A percentile compares a stretch with the other conserved stretches of the same genome.
Evolutionary conservation across 225 moss, liverwort and hornwort species (phyloP).

Genomic region (Pleurozium schreberi): DNA sequence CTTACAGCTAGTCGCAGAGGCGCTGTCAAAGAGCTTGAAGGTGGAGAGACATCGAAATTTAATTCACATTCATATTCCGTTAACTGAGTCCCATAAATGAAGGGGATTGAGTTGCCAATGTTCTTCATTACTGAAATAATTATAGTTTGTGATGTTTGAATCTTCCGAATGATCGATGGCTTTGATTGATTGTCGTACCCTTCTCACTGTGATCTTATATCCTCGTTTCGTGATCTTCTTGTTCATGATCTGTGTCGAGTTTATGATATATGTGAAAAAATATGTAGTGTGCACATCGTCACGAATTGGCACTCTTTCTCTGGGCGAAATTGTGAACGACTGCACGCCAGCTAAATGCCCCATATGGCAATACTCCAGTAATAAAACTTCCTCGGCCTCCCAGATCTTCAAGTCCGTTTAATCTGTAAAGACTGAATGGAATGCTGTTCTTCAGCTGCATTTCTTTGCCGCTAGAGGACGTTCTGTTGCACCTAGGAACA

Average conservation of each 20-base stretch:
- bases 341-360: neutral
- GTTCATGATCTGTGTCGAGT: neutral
- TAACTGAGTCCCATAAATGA: neutral
- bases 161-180: neutral
- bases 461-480: no score
- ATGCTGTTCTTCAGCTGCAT: neutral
- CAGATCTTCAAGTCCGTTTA: neutral
- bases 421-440: neutral
- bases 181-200: neutral
- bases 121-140: neutral
- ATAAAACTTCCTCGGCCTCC: neutral
- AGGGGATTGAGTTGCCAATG: neutral
- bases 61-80: neutral
- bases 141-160: neutral
- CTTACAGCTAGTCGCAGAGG: neutral
- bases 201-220: neutral
- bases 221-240: neutral
- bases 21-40: neutral
- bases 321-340: no score
- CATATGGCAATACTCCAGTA: neutral
- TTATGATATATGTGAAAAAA: neutral
- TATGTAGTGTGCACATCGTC: neutral
- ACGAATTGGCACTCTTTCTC: no score
- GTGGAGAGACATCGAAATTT: neutral
- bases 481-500: neutral